phyloP scores from a whole-genome alignment of 768 basidiomycete species.

The Suillus hirtellus region DNA sequence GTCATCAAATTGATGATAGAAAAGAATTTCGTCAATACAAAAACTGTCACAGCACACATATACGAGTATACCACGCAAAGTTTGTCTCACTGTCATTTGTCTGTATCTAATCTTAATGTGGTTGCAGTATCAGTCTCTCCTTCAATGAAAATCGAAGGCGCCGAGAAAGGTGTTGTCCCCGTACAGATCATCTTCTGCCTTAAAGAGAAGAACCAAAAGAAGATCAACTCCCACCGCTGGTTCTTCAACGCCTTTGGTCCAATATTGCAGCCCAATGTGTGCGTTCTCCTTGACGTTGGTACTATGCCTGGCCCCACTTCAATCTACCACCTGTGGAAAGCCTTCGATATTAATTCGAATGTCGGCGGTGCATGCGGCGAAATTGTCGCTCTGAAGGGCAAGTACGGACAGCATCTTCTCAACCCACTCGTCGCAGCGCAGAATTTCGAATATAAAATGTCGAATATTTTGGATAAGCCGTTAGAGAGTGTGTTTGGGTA shows the following conservation, averaged over 20 bases:
- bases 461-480: slow-evolving; percentile 91
- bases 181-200: slow-evolving; percentile 92
- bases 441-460: slow-evolving; percentile 95
- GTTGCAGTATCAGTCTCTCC: slow-evolving; percentile 75
- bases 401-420: slow-evolving; percentile 72
- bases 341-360: slow-evolving; percentile 89
- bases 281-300: slow-evolving; percentile 87
- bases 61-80: slow-evolving; percentile 95
- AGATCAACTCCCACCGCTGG: slow-evolving; percentile 94
- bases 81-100: slow-evolving; percentile 36
- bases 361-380: slow-evolving; percentile 96
- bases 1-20: slow-evolving; percentile 8
- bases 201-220: slow-evolving; percentile 93
- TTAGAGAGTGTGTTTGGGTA: slow-evolving; percentile 90
- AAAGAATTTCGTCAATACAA: slow-evolving; percentile 75
- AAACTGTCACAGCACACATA: slow-evolving; percentile 84
- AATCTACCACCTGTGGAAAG: slow-evolving; percentile 94
- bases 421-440: slow-evolving; percentile 90
- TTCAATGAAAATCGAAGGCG: slow-evolving; percentile 77
- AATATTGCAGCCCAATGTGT: slow-evolving; percentile 86
- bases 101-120: background rate
- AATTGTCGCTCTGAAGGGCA: slow-evolving; percentile 89
- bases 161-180: slow-evolving; percentile 79
- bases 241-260: slow-evolving; percentile 91
- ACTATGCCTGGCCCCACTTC: slow-evolving; percentile 84